Evolutionary conservation across 2,329 filamentous ascomycete genomes (phyloP), one percentile per base, ranked within the genome.

Genomic region (Salinomyces thailandicus): DNA sequence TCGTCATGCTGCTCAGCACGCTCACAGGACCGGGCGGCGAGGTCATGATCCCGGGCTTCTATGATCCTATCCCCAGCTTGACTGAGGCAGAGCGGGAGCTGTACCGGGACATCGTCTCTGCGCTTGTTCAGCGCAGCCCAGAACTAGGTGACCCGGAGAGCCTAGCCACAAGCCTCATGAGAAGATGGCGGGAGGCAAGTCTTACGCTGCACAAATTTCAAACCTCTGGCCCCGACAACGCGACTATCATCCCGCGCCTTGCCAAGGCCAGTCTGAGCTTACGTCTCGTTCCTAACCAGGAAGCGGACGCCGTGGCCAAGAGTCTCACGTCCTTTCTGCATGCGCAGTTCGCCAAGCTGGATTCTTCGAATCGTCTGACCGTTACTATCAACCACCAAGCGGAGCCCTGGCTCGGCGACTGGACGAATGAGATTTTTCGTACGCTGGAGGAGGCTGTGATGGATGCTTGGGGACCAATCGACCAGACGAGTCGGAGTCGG

Each of bases 141-240:
- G 67, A 73, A 31, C 70, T 79, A 5, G 68, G 72, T 8, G 66
- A 75, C 1, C 70, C 80, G 0, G 73, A 81, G 5, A 72, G 73
- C n/a, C 74, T 96, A 31, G 87, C 89, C 41, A 71, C 77, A 24
- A 86, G 81, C 2, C 71, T 98, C 5, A 93, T 94, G 81, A 83
- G 87, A 8, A 75, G 87, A 38, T 98, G 91, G 91, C 79, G 91
- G 15, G 87, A 96, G 54, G 86, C 91, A 0, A 94, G 93, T 33
- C 67, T 98, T 35, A 96, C 91, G 0, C 83, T 96, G 29, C 91
- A 98, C 61, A 75, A 85, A 5, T 86, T 96, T 59, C 85, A 93
- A 52, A 86, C 89, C 0, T 94, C 87, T 0, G 89, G 89, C 0
- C 86, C 85, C 1, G 72, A 77, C 35, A 91, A 93, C 49, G 85